Percentiles rank a stretch among this genome's conserved stretches.
phyloP scores from a whole-genome alignment of 73 alveolate species.

The Paraurostyla sp. region DNA sequence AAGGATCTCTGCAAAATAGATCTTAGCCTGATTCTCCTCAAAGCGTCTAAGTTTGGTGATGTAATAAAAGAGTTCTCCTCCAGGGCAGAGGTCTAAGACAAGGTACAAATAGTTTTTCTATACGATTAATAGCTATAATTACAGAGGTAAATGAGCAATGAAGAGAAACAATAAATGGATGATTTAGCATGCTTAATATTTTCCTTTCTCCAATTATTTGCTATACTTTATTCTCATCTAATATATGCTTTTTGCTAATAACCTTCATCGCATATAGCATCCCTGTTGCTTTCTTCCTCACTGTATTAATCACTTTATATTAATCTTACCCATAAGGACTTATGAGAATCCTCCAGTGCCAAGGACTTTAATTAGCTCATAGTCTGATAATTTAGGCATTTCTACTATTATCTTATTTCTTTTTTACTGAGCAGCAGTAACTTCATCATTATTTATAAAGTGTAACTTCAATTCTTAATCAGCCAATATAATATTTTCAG shows the following conservation, averaged over 20 bases:
- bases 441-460: neutral
- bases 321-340: slow-evolving; percentile 56
- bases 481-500: too few species aligned
- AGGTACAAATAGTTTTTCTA: slow-evolving; percentile 72
- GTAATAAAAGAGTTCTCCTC: slow-evolving; percentile 87
- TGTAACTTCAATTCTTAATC: neutral
- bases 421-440: neutral
- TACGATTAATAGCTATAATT: neutral
- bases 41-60: slow-evolving; percentile 75
- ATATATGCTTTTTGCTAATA: slow-evolving; percentile 51
- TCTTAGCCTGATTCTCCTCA: slow-evolving; percentile 77
- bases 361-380: slow-evolving; percentile 57
- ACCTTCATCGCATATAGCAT: slow-evolving; percentile 73
- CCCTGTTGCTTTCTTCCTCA: slow-evolving; percentile 72
- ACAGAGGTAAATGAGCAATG: slow-evolving; percentile 79
- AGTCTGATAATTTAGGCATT: slow-evolving; percentile 28
- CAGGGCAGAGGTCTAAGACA: slow-evolving; percentile 87
- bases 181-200: slow-evolving; percentile 57
- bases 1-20: slow-evolving; percentile 78
- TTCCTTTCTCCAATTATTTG: slow-evolving; percentile 58
- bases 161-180: slow-evolving; percentile 68
- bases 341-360: slow-evolving; percentile 74
- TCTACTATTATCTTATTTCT: neutral
- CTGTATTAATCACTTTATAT: neutral
- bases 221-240: slow-evolving; percentile 34